phyloP scores from a whole-genome alignment of 192 early-diverging fungal genomes.

The Physocladia obscura region DNA sequence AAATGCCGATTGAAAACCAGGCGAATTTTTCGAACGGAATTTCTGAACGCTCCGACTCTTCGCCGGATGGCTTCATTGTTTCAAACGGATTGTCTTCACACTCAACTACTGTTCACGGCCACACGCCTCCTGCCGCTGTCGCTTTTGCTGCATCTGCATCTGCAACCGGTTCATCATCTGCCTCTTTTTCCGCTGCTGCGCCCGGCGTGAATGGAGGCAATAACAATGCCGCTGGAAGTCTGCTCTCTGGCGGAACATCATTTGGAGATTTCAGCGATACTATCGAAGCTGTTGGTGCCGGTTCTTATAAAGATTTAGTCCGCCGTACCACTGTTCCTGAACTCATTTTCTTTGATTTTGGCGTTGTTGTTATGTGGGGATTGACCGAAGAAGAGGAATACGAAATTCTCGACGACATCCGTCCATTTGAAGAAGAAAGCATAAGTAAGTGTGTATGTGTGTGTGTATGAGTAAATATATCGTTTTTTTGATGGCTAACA shows the following conservation, averaged over 20 bases:
- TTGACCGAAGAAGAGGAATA: slow-evolving; percentile 82
- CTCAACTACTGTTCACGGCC: too few relatives aligned
- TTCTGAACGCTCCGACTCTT: too few relatives aligned
- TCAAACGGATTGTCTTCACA: too few relatives aligned
- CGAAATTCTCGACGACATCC: slow-evolving; percentile 69
- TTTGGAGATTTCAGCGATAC: slow-evolving; percentile 26
- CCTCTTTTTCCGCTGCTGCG: not conserved
- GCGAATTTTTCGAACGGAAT: too few relatives aligned
- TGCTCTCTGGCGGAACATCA: slow-evolving; percentile 1
- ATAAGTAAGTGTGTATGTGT: slow-evolving; percentile 24
- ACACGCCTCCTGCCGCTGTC: too few relatives aligned
- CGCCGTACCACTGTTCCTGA: slow-evolving; percentile 48
- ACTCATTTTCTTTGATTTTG: slow-evolving; percentile 89
- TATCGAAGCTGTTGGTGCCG: slow-evolving; percentile 19
- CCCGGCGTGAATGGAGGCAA: not conserved
- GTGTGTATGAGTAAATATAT: too few relatives aligned
- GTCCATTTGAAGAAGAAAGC: slow-evolving; percentile 73
- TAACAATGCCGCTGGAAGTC: not conserved
- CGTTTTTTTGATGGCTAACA: not conserved
- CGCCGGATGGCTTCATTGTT: too few relatives aligned
- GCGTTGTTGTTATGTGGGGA: slow-evolving; percentile 95
- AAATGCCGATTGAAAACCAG: too few relatives aligned
- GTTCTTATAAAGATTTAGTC: slow-evolving; percentile 26
- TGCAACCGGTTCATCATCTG: not conserved
- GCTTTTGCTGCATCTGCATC: too few relatives aligned